Conservation (phyloP, 352 stramenopile genomes). For the Phytophthora citrophthora region DNA sequence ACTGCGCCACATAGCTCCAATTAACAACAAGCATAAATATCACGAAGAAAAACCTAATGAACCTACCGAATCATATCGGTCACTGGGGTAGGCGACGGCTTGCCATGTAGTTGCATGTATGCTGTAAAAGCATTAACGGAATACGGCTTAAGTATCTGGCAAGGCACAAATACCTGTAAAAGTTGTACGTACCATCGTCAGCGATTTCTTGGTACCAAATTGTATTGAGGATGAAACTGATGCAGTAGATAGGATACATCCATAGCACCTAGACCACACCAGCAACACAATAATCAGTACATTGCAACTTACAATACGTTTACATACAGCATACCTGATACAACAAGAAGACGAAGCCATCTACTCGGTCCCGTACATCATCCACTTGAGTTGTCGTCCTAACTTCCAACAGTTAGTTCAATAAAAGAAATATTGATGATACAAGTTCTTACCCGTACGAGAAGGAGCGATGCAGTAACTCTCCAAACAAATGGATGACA, state of each 20-base stretch:
- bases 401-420: background rate
- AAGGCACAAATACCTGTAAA: background rate
- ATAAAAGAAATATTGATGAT: background rate
- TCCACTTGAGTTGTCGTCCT: constrained; percentile 64
- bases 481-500: constrained; percentile 88
- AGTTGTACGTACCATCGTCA: constrained; percentile 67
- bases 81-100: constrained; percentile 75
- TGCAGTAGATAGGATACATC: constrained; percentile 93
- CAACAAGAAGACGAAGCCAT: constrained; percentile 87
- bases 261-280: constrained; percentile 58
- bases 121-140: constrained; percentile 36
- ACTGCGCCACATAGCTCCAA: constrained; percentile 21
- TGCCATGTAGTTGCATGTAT: constrained; percentile 83
- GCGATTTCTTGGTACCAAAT: constrained; percentile 93
- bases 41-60: background rate
- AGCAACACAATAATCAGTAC: constrained; percentile 7
- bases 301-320: background rate
- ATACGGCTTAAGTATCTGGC: background rate
- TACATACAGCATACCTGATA: constrained; percentile 62
- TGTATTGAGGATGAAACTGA: constrained; percentile 92
- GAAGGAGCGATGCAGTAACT: constrained; percentile 78
- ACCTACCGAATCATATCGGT: constrained; percentile 88
- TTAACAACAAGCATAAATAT: too few species aligned
- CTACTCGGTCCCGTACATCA: constrained; percentile 76
- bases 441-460: constrained; percentile 51